Evolutionary conservation across 2,329 filamentous ascomycete genomes (phyloP).

Genomic region (Claviceps digitariae): DNA sequence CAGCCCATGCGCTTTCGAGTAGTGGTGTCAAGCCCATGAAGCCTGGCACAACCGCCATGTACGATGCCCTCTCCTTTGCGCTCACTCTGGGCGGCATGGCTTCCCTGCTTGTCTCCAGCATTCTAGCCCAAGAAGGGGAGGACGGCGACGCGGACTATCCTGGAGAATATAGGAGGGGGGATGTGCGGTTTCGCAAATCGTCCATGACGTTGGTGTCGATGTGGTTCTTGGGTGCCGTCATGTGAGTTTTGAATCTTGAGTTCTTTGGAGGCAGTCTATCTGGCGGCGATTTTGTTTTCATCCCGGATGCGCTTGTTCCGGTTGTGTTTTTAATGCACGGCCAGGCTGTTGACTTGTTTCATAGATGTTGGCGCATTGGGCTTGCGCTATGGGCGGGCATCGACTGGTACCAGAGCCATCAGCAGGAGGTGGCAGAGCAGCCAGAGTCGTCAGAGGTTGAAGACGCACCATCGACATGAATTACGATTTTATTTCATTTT

Average conservation of each 20-base stretch:
- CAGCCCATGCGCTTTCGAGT: conserved; percentile 4
- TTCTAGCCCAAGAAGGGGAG: background rate
- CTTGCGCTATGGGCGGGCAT: background rate
- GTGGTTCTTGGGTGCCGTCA: conserved; percentile 12
- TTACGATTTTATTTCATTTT: background rate
- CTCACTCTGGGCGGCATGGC: conserved; percentile 21
- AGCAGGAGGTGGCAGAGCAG: too few species aligned
- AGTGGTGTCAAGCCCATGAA: conserved; percentile 13
- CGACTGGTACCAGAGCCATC: background rate
- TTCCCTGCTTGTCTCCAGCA: conserved; percentile 17
- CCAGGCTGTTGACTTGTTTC: too few species aligned
- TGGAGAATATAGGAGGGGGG: conserved; percentile 6
- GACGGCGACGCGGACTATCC: background rate
- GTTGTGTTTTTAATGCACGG: too few species aligned
- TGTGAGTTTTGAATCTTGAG: conserved; percentile 13
- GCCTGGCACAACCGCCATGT: conserved; percentile 16
- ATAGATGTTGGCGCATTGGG: background rate
- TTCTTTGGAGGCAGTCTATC: too few species aligned
- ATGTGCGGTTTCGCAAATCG: conserved; percentile 2
- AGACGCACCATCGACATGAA: background rate
- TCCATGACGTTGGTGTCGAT: conserved; percentile 3
- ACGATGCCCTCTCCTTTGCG: conserved; percentile 21
- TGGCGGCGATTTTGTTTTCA: too few species aligned
- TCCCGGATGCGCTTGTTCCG: too few species aligned
- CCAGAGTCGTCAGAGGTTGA: background rate